These are phyloP conservation scores for Xerocomellus intermedius DNA, from an alignment of 768 basidiomycete species.

Conservation along the genomic window DNA sequence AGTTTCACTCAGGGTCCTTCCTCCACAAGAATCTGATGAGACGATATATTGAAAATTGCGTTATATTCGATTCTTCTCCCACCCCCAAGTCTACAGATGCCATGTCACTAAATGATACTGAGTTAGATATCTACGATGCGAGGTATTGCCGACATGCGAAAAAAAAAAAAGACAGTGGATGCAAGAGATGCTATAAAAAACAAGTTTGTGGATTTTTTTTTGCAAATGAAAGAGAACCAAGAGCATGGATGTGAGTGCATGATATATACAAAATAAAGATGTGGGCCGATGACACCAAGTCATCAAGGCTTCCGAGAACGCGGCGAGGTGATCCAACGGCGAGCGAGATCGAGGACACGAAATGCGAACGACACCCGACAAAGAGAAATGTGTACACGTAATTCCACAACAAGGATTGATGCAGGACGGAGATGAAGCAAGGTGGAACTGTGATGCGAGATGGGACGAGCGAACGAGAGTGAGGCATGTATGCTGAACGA, in stretches of 20 bases:
- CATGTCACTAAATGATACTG: conserved; percentile 22
- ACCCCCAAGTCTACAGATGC: conserved; percentile 23
- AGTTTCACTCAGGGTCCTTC: too few species aligned
- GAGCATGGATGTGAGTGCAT: background rate
- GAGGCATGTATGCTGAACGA: background rate
- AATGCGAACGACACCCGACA: conserved; percentile 14
- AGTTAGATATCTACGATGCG: conserved; percentile 17
- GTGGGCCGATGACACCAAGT: background rate
- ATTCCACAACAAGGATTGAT: conserved; percentile 32
- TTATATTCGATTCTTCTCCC: conserved; percentile 17
- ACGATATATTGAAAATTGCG: background rate
- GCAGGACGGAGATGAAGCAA: conserved; percentile 16
- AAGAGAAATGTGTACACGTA: conserved; percentile 31
- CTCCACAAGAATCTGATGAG: background rate
- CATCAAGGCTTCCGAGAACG: background rate
- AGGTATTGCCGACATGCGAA: conserved; percentile 6
- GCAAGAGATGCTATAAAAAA: conserved; percentile 4
- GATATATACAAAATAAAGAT: conserved; percentile 27
- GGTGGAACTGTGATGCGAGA: conserved; percentile 4
- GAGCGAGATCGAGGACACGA: conserved; percentile 5
- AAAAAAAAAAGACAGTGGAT: background rate
- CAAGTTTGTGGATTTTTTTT: background rate
- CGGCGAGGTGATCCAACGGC: background rate
- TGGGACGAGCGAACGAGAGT: conserved; percentile 12
- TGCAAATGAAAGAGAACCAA: background rate